Conservation (phyloP, 2,329 filamentous ascomycete species). For the Xylariales sp. region DNA sequence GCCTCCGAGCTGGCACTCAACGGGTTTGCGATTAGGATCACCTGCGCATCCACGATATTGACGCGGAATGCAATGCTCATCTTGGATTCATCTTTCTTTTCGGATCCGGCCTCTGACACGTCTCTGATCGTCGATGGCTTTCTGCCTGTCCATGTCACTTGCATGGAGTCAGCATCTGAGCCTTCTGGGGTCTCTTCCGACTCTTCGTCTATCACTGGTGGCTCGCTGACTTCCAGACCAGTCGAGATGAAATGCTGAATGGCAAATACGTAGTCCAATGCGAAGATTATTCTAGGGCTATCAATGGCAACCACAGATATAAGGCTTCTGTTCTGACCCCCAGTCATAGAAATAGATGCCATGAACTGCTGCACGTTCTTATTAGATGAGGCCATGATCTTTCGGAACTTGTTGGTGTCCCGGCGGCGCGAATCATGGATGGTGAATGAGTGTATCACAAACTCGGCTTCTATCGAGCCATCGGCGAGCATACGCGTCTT, state of each 20-base stretch:
- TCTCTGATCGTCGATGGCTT: conserved; percentile 25
- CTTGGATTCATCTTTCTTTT: conserved; percentile 31
- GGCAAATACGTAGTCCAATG: conserved; percentile 90
- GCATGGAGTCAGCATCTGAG: conserved; percentile 56
- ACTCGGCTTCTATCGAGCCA: conserved; percentile 84
- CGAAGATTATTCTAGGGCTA: conserved; percentile 91
- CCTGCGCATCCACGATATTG: conserved; percentile 92
- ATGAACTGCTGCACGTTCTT: conserved; percentile 96
- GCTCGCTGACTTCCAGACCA: conserved; percentile 63
- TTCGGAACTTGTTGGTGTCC: conserved; percentile 92
- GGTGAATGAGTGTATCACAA: conserved; percentile 90
- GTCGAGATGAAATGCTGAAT: conserved; percentile 77
- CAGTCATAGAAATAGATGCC: conserved; percentile 91
- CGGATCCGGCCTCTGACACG: conserved; percentile 13
- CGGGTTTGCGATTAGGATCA: conserved; percentile 95
- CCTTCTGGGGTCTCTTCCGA: conserved; percentile 53
- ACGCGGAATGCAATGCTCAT: conserved; percentile 84
- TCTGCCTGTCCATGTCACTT: conserved; percentile 36
- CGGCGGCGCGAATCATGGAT: conserved; percentile 86
- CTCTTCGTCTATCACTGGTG: conserved; percentile 46
- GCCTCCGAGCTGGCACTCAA: conserved; percentile 87
- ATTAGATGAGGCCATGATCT: conserved; percentile 97
- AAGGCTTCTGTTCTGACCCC: conserved; percentile 72
- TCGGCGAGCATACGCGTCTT: conserved; percentile 94
- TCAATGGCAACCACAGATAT: conserved; percentile 93